Evolutionary conservation across 768 basidiomycete species (phyloP).

Genomic region (Rhizopogon roseolus): DNA sequence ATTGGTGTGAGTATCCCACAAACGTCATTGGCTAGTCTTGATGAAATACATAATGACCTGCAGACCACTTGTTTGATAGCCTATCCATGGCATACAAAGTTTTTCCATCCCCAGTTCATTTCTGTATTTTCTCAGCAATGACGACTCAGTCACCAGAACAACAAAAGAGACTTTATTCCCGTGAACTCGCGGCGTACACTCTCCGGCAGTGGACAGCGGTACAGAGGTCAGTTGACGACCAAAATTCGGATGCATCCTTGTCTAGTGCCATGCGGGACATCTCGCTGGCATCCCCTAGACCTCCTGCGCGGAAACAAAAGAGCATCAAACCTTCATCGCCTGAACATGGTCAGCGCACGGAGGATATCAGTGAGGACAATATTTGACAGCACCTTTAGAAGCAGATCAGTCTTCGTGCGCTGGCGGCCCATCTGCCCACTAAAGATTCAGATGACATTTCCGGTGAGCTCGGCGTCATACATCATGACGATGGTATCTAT

Average conservation of each 20-base stretch:
- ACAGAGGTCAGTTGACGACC: constrained; percentile 7
- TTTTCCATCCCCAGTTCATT: background rate
- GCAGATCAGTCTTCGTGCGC: background rate
- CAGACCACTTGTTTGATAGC: too few relatives aligned
- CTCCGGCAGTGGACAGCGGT: constrained; percentile 14
- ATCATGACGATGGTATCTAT: background rate
- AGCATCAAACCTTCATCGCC: background rate
- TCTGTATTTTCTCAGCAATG: constrained; percentile 1
- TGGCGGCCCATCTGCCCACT: background rate
- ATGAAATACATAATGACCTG: too few relatives aligned
- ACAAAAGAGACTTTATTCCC: constrained; percentile 10
- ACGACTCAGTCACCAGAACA: constrained; percentile 2
- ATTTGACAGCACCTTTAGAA: background rate
- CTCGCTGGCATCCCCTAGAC: background rate
- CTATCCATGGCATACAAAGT: background rate
- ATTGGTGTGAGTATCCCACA: too few relatives aligned
- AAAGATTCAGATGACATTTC: background rate
- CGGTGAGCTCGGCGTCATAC: background rate
- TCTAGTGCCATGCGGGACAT: background rate
- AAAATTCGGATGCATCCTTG: background rate
- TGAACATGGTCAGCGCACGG: background rate
- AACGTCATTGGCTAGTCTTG: too few relatives aligned
- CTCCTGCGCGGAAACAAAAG: background rate
- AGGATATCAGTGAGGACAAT: background rate
- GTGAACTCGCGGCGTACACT: constrained; percentile 16